A percentile compares a stretch with the other conserved stretches of the same genome.
phyloP scores from a whole-genome alignment of 176 grass and related monocot genomes.

The Oryza meyeriana region DNA sequence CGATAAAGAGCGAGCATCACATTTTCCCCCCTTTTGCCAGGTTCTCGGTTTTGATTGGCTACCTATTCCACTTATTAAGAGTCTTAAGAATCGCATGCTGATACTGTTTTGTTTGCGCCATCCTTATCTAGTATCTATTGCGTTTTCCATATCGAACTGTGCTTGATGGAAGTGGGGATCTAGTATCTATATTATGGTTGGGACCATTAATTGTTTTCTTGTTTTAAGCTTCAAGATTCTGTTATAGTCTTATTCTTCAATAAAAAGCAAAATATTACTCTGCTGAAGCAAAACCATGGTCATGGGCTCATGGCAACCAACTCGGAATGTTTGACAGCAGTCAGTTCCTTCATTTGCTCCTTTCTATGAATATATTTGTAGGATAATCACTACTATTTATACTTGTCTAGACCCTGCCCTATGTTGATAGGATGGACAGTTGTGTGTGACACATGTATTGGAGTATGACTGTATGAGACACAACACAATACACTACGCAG shows the following conservation, averaged over 20 bases:
- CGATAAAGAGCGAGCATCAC: not conserved
- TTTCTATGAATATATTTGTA: not conserved
- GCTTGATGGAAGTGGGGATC: not conserved
- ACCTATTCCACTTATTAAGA: not conserved
- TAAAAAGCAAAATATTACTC: not conserved
- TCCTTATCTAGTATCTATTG: not conserved
- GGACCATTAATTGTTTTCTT: not conserved
- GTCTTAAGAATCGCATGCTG: not conserved
- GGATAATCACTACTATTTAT: not conserved
- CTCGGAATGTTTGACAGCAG: not conserved
- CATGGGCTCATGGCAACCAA: not conserved
- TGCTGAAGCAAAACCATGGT: not conserved
- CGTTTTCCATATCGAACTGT: not conserved
- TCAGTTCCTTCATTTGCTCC: conserved; percentile 18
- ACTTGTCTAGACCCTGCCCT: not conserved
- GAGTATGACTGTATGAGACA: not conserved
- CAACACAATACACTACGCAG: not conserved
- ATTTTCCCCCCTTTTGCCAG: not conserved
- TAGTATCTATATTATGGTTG: not conserved
- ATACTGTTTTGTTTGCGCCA: not conserved
- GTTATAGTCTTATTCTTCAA: not conserved
- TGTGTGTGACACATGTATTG: not conserved
- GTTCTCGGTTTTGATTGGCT: not conserved
- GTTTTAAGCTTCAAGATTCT: not conserved
- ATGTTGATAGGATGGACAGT: not conserved